Evolutionary conservation across 1,139 yeast genomes (phyloP), one percentile per base, ranked within the genome.

Genomic region (Yamadazyma mexicana): DNA sequence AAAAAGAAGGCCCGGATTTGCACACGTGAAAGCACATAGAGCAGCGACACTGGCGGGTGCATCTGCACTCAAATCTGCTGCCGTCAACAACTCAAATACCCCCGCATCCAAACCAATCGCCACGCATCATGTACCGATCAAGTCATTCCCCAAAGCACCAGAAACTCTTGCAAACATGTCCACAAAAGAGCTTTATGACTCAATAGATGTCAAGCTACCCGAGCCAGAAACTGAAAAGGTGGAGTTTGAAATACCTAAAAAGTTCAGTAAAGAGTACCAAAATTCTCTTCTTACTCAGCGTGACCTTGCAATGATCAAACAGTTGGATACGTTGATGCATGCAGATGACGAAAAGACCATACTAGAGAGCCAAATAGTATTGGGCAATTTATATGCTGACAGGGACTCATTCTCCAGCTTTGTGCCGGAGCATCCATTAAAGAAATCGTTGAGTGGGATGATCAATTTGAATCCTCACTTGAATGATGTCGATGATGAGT

Each of bases 361-460:
- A 17, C 47, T 52, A 23, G 62, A 55, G 38, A 51, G 55, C 14
- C 61, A 61, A 40, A 44, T 55, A n/a, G 62, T 56, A 26, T 46
- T 62, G 34, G 51, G 62, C 33, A 61, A 58, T 40, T 43, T 61
- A 33, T 62, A 60, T 41, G 60, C 59, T 33, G 65, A 59, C 37
- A 59, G 58, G 42, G 64, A 60, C 31, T 50, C 64, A 8, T 50
- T 43, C 31, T 57, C 45, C 55, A 56, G 53, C 31, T 56, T 62
- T 11, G 37, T 54, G 32, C 65, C 68, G 5, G 71, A 63, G 40
- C 77, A 72, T 43, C 62, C 73, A 1, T 55, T 71, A 34, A 67
- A 66, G 41, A 64, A 60, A 41, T 60, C 75, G 3, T 51, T 71
- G 30, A 66, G 73, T 39, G 75, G 75, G 5, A 64, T 69, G 66